Percentiles rank a stretch among this genome's conserved stretches.
phyloP scores from a whole-genome alignment of 2,329 filamentous ascomycete species.

The Phoma sp. region DNA sequence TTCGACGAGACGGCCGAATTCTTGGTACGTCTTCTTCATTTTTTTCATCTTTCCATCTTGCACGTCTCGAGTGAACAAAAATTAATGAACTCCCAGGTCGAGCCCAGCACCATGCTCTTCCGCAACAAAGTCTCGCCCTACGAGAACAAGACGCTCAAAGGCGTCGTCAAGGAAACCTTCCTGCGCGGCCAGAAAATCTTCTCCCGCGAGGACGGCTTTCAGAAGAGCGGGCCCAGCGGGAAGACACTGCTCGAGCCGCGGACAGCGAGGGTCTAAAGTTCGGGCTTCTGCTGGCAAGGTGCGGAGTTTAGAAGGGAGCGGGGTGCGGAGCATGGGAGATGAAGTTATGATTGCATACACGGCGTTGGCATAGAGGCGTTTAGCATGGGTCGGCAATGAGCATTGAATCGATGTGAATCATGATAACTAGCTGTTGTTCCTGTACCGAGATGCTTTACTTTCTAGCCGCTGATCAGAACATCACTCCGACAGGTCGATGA shows the following conservation, averaged over 20 bases:
- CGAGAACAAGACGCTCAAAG: slow-evolving; percentile 78
- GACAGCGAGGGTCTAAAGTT: slow-evolving; percentile 18
- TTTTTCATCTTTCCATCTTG: no score
- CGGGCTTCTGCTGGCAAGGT: neutral
- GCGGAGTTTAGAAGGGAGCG: no score
- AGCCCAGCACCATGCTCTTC: slow-evolving; percentile 84
- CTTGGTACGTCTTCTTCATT: slow-evolving; percentile 60
- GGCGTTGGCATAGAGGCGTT: slow-evolving; percentile 17
- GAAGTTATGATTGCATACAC: slow-evolving; percentile 19
- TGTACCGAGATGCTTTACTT: no score
- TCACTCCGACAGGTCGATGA: no score
- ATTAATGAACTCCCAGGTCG: slow-evolving; percentile 38
- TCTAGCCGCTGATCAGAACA: no score
- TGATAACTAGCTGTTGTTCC: no score
- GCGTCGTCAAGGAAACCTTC: slow-evolving; percentile 86
- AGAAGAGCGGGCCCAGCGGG: slow-evolving; percentile 61
- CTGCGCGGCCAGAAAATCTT: slow-evolving; percentile 79
- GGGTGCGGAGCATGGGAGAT: neutral
- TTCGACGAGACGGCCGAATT: slow-evolving; percentile 87
- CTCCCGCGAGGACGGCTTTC: slow-evolving; percentile 69
- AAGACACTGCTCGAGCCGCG: slow-evolving; percentile 60
- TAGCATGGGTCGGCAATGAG: neutral
- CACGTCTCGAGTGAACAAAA: no score
- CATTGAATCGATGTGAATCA: neutral
- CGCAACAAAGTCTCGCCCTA: slow-evolving; percentile 92